Conservation (phyloP, 2,329 filamentous ascomycete genomes). For the Calonectria montana region DNA sequence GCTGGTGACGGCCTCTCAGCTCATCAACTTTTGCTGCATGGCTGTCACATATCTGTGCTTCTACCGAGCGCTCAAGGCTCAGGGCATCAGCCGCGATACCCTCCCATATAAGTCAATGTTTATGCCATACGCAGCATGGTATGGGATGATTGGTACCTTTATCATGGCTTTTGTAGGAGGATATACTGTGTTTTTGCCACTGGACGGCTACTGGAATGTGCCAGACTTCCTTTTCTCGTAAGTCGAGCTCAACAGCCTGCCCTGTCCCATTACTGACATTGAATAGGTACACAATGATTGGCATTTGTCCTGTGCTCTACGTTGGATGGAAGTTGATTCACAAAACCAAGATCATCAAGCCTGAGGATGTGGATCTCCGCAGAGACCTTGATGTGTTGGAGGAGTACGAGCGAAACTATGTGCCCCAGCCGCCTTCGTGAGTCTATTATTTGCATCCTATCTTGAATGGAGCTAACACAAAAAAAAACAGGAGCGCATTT, state of each 20-base stretch:
- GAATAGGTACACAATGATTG: slow-evolving; percentile 76
- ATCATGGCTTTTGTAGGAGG: slow-evolving; percentile 82
- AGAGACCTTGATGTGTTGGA: slow-evolving; percentile 74
- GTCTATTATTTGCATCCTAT: slow-evolving; percentile 28
- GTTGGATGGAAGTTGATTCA: slow-evolving; percentile 78
- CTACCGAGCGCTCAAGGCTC: slow-evolving; percentile 74
- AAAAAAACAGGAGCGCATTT: slow-evolving; percentile 27
- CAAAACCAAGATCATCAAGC: slow-evolving; percentile 67
- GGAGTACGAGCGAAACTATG: slow-evolving; percentile 72
- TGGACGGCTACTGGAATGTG: slow-evolving; percentile 70
- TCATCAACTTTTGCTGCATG: slow-evolving; percentile 79
- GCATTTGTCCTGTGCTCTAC: slow-evolving; percentile 76
- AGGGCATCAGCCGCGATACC: slow-evolving; percentile 74
- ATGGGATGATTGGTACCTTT: slow-evolving; percentile 70
- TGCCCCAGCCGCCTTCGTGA: slow-evolving; percentile 65
- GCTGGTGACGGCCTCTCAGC: slow-evolving; percentile 76
- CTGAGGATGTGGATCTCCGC: slow-evolving; percentile 71
- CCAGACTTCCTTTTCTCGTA: slow-evolving; percentile 79
- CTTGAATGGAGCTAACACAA: not conserved
- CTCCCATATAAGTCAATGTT: slow-evolving; percentile 77
- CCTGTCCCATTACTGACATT: not conserved
- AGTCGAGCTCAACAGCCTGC: slow-evolving; percentile 42
- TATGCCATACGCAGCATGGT: slow-evolving; percentile 80
- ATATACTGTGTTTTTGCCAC: slow-evolving; percentile 79
- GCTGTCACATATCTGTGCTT: slow-evolving; percentile 79